Base-by-base conservation (phyloP, 2,329 filamentous ascomycete genomes). In the Periglandula ipomoeae region DNA sequence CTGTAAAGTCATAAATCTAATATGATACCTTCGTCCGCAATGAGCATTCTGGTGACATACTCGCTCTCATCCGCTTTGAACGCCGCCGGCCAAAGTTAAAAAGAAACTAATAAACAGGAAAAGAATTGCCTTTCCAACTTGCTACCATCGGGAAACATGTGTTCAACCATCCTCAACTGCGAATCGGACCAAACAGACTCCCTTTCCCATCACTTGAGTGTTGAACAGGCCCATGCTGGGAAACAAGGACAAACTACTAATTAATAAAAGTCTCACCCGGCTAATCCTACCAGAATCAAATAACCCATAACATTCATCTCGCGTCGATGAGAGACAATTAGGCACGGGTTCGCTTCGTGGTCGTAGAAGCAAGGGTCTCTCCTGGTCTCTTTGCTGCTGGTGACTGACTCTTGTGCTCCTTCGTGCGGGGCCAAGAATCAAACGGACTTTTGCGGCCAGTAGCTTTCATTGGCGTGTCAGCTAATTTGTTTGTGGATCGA, bases 381-480 rank as follows among this genome's bases (percentile, higher is more conserved):
- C 58, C 66, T 22, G 59, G 57, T 51, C 72, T 69, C 61, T 76
- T 77, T 44, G 64, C 53, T 22, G 65, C 59, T 23, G 67, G 58
- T 69, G 70, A 66, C 73, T 77, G 52, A 61, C 70, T 52, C 70
- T 68, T 52, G 64, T 56, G 65, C 54, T 63, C 68, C 71, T 88
- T 88, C 56, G 78, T 79, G 50, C 82, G 79, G 53, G 72, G 76
- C 84, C 84, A 89, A 35, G 72, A 72, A 56, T 85, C 81, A 57
- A 88, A 88, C 2, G 79, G 80, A 56, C 76, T 82, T 50, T 68
- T 69, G 54, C 68, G 59, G 40, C 58, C 58, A 50, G 61, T 61
- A 51, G 56, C 51, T 55, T 70, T 75, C 53, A 69, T 57, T 1
- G 75, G 70, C 8, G 70, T 70, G 10, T 68, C 66, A 26, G 61